Conservation (phyloP, 257 asterid genomes). For the Ligustrum vulgare region DNA sequence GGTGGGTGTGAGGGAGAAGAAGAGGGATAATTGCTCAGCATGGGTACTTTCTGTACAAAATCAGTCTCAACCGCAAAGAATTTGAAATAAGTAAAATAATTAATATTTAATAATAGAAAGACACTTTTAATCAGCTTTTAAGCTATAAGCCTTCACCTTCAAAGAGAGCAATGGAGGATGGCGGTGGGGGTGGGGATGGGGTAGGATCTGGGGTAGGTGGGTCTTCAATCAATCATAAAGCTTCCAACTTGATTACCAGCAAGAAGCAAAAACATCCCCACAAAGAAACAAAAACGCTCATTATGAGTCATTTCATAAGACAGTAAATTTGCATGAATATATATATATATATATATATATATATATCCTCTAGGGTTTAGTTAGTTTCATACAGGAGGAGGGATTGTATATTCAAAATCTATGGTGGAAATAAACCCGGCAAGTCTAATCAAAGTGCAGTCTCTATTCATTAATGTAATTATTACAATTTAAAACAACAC, state of each 20-base stretch:
- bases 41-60: not conserved
- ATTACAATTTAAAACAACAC: too few relatives aligned
- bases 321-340: slow-evolving; percentile 50
- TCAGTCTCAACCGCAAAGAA: too few relatives aligned
- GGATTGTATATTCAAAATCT: slow-evolving; percentile 3
- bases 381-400: slow-evolving; percentile 31
- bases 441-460: not conserved
- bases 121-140: slow-evolving; percentile 50
- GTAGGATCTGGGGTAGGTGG: not conserved
- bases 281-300: slow-evolving; percentile 25
- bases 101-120: slow-evolving; percentile 32
- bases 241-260: slow-evolving; percentile 27
- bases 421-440: not conserved
- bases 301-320: slow-evolving; percentile 28
- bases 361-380: slow-evolving; percentile 43
- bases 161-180: not conserved
- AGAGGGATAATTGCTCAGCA: slow-evolving; percentile 46
- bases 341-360: slow-evolving; percentile 14
- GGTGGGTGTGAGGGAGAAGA: slow-evolving; percentile 42
- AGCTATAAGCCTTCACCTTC: slow-evolving; percentile 35
- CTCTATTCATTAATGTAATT: too few relatives aligned
- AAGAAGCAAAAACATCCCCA: slow-evolving; percentile 15
- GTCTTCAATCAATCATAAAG: slow-evolving; percentile 36
- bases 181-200: not conserved
- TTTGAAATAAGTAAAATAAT: too few relatives aligned